These are phyloP conservation scores for Hibiscus syriacus DNA, from an alignment of 345 rosid genomes.

Conservation along the genomic window DNA sequence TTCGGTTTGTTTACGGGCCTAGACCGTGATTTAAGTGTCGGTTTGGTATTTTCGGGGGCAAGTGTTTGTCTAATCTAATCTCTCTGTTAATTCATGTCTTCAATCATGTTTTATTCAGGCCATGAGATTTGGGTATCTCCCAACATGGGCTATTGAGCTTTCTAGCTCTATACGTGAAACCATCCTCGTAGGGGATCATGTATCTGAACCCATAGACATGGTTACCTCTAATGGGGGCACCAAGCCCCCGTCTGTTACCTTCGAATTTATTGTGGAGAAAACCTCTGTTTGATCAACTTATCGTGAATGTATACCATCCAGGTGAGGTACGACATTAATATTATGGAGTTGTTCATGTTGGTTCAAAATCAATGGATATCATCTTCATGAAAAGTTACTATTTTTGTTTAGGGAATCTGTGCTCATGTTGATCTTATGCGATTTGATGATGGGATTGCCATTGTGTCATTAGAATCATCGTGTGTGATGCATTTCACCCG, in stretches of 20 bases:
- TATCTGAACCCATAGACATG: constrained; percentile 15
- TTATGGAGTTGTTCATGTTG: background rate
- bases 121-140: constrained; percentile 91
- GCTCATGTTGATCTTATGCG: constrained; percentile 89
- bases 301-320: constrained; percentile 72
- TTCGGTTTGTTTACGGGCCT: too few relatives aligned
- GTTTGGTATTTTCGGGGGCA: too few relatives aligned
- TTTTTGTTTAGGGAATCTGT: constrained; percentile 69
- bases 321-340: constrained; percentile 59
- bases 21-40: too few relatives aligned
- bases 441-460: constrained; percentile 85
- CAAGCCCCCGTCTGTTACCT: constrained; percentile 33
- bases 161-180: constrained; percentile 43
- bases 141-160: constrained; percentile 60
- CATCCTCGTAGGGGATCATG: constrained; percentile 26
- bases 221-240: constrained; percentile 2
- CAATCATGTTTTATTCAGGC: constrained; percentile 35
- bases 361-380: background rate
- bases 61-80: background rate
- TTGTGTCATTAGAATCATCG: constrained; percentile 73
- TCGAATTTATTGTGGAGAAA: constrained; percentile 60
- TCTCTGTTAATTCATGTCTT: background rate
- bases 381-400: background rate
- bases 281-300: constrained; percentile 78
- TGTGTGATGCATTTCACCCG: constrained; percentile 76